These are phyloP conservation scores for Boletus rufocinnamomeus DNA, from an alignment of 768 basidiomycete genomes.

Conservation along the genomic window DNA sequence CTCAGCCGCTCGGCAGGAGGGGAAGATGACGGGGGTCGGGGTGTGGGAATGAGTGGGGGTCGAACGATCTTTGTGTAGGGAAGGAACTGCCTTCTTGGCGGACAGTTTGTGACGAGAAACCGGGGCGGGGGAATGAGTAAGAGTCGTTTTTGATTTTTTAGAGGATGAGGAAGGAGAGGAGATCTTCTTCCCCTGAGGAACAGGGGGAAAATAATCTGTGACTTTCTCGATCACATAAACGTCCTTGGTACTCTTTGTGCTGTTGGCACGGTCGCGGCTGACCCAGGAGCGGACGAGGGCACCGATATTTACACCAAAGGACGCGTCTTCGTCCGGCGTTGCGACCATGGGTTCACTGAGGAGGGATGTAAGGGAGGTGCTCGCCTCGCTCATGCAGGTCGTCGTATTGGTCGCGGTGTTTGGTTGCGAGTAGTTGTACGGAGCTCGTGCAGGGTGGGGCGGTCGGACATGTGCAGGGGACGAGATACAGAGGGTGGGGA, in stretches of 20 bases:
- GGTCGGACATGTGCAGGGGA: constrained; percentile 37
- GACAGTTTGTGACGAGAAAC: constrained; percentile 14
- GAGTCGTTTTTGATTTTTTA: constrained; percentile 25
- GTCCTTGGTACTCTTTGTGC: constrained; percentile 31
- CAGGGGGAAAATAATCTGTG: constrained; percentile 32
- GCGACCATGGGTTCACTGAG: constrained; percentile 43
- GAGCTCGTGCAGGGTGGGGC: constrained; percentile 33
- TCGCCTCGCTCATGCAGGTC: constrained; percentile 38
- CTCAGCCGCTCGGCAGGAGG: constrained; percentile 33
- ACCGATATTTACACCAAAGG: constrained; percentile 50
- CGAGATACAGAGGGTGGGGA: constrained; percentile 54
- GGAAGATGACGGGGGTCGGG: constrained; percentile 35
- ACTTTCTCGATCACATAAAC: constrained; percentile 32
- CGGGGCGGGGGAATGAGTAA: constrained; percentile 14
- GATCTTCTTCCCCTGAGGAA: constrained; percentile 23
- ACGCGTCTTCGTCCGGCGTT: constrained; percentile 43
- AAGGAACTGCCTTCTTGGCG: constrained; percentile 8
- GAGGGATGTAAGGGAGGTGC: constrained; percentile 55
- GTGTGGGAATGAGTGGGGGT: constrained; percentile 31
- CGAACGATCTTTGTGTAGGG: constrained; percentile 16
- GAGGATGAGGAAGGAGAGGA: constrained; percentile 2
- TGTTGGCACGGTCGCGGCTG: constrained; percentile 27
- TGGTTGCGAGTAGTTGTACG: constrained; percentile 37
- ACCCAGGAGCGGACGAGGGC: constrained; percentile 37
- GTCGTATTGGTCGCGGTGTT: constrained; percentile 40